Conservation (phyloP, 2,329 filamentous ascomycete species). For the Davidsoniella australis region DNA sequence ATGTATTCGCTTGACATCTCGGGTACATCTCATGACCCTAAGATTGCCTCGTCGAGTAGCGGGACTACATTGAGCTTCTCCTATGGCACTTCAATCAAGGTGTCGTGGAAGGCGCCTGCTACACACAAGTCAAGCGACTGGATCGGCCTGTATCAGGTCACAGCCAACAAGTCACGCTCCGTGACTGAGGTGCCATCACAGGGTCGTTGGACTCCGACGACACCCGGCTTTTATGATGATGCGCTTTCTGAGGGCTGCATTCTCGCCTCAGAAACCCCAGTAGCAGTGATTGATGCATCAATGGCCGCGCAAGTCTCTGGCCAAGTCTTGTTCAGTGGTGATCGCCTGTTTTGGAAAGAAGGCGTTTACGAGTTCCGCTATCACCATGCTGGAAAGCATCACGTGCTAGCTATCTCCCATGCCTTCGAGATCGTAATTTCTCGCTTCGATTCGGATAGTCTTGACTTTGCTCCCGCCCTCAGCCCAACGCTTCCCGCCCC, state of each 20-base stretch:
- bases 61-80: conserved; percentile 61
- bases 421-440: conserved; percentile 82
- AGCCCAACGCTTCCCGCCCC: neutral
- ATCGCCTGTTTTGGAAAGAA: conserved; percentile 94
- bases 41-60: conserved; percentile 16
- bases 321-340: conserved; percentile 73
- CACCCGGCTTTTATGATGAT: conserved; percentile 58
- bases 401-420: conserved; percentile 82
- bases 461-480: conserved; percentile 24
- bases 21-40: conserved; percentile 38
- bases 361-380: conserved; percentile 95
- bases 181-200: conserved; percentile 69
- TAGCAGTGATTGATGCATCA: conserved; percentile 28
- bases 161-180: conserved; percentile 77
- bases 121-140: conserved; percentile 86
- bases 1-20: conserved; percentile 64
- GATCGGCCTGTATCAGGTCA: conserved; percentile 92
- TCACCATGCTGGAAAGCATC: conserved; percentile 83
- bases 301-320: conserved; percentile 48
- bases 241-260: conserved; percentile 62
- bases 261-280: conserved; percentile 45
- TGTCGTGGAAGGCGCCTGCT: conserved; percentile 76
- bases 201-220: conserved; percentile 78
- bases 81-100: conserved; percentile 77
- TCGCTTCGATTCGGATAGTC: conserved; percentile 62